Conservation (phyloP, 371 early-diverging fungal species). For the Mucor velutinosus region DNA sequence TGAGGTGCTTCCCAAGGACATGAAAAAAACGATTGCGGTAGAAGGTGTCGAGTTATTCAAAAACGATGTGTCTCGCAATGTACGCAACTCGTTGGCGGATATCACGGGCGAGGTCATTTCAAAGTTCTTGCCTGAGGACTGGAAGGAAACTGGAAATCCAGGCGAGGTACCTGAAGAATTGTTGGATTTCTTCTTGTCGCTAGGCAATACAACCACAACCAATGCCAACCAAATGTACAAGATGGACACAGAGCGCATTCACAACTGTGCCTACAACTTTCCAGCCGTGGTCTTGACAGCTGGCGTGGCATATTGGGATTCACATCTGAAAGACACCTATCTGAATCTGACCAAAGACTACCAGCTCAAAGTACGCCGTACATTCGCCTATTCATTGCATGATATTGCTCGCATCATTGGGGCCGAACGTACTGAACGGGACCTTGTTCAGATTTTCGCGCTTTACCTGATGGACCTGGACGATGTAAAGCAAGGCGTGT, state of each 20-base stretch:
- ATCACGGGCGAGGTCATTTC: slow-evolving; percentile 54
- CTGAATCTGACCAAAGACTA: slow-evolving; percentile 40
- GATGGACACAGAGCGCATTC: slow-evolving; percentile 42
- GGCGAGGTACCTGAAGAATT: slow-evolving; percentile 34
- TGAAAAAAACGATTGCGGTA: slow-evolving; percentile 32
- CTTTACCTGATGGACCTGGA: slow-evolving; percentile 55
- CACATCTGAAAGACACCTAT: slow-evolving; percentile 41
- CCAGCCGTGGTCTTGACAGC: slow-evolving; percentile 58
- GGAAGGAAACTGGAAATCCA: slow-evolving; percentile 33
- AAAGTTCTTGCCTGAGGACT: slow-evolving; percentile 41
- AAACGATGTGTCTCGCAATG: slow-evolving; percentile 52
- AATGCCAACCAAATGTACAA: slow-evolving; percentile 36
- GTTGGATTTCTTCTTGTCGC: slow-evolving; percentile 42
- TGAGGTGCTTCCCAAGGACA: slow-evolving; percentile 37
- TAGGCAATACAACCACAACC: slow-evolving; percentile 32
- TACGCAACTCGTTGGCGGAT: slow-evolving; percentile 50
- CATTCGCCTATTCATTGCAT: slow-evolving; percentile 54
- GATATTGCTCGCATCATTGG: slow-evolving; percentile 55
- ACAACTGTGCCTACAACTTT: slow-evolving; percentile 56
- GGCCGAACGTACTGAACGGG: slow-evolving; percentile 53
- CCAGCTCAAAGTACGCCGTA: slow-evolving; percentile 48
- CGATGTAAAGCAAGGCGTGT: slow-evolving; percentile 52
- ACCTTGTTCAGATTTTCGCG: slow-evolving; percentile 53
- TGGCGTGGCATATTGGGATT: slow-evolving; percentile 45
- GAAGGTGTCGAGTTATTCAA: slow-evolving; percentile 42